Evolutionary conservation across 257 asterid species (phyloP).

Genomic region (Ehretia macrophylla): DNA sequence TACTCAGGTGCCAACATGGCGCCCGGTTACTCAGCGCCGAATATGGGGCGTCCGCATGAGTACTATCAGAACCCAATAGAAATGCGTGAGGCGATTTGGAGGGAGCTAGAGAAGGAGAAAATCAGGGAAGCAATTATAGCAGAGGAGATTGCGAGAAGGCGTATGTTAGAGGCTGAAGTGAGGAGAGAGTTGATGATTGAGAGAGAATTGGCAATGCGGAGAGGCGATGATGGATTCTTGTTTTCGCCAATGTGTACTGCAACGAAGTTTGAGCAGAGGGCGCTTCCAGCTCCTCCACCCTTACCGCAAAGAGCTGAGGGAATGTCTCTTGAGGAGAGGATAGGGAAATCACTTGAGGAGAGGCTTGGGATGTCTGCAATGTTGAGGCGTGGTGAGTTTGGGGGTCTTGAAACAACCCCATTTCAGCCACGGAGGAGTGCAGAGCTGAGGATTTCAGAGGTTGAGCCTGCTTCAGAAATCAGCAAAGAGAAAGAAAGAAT

Average conservation of each 20-base stretch:
- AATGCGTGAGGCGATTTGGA: slow-evolving; percentile 24
- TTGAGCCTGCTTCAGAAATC: slow-evolving; percentile 16
- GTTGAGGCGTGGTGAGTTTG: background rate
- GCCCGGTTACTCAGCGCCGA: background rate
- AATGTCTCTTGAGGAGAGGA: slow-evolving; percentile 33
- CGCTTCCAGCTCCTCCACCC: slow-evolving; percentile 6
- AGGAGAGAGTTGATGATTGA: slow-evolving; percentile 54
- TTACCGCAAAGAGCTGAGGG: slow-evolving; percentile 4
- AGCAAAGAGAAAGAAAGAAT: slow-evolving; percentile 29
- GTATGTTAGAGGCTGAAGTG: slow-evolving; percentile 54
- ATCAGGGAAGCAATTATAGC: slow-evolving; percentile 54
- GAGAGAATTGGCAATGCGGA: slow-evolving; percentile 29
- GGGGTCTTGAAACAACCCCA: background rate
- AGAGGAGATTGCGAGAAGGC: slow-evolving; percentile 46
- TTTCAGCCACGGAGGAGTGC: background rate
- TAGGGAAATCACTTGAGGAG: slow-evolving; percentile 18
- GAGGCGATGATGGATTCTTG: slow-evolving; percentile 6
- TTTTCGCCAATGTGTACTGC: slow-evolving; percentile 18
- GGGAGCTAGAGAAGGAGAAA: slow-evolving; percentile 48
- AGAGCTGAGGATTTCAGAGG: slow-evolving; percentile 20
- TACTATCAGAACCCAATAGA: slow-evolving; percentile 8
- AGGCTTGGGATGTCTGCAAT: background rate
- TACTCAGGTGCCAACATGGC: background rate
- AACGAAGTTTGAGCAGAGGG: slow-evolving; percentile 13
- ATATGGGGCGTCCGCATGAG: background rate